These are phyloP conservation scores for Ogataea henricii DNA, from an alignment of 805 yeast species.

Conservation along the genomic window DNA sequence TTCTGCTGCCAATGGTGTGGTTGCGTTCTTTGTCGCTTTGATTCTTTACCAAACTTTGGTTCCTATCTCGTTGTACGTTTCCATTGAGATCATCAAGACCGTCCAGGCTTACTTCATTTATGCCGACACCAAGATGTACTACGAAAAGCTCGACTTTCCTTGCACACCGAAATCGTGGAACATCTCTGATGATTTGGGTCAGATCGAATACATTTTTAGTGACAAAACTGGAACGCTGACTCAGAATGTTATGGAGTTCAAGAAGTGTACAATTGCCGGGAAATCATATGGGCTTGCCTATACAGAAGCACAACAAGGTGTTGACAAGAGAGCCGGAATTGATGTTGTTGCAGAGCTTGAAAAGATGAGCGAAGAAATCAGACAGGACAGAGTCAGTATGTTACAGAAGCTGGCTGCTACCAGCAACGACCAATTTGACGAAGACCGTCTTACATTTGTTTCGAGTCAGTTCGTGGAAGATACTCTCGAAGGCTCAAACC, in stretches of 20 bases:
- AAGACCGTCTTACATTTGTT: conserved; percentile 58
- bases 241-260: conserved; percentile 81
- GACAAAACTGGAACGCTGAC: conserved; percentile 86
- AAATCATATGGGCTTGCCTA: conserved; percentile 71
- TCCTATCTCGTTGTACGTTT: conserved; percentile 77
- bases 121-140: conserved; percentile 70
- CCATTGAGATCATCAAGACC: conserved; percentile 79
- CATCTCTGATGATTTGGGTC: conserved; percentile 82
- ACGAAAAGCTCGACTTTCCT: conserved; percentile 67
- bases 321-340: conserved; percentile 63
- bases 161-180: conserved; percentile 84
- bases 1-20: conserved; percentile 64
- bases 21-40: conserved; percentile 70
- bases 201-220: conserved; percentile 77
- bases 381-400: conserved; percentile 50
- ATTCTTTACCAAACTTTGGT: conserved; percentile 76
- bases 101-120: conserved; percentile 75
- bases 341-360: conserved; percentile 54
- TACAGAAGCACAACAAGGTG: conserved; percentile 76
- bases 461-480: conserved; percentile 62
- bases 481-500: conserved; percentile 36
- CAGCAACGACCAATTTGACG: conserved; percentile 52
- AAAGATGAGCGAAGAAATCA: conserved; percentile 43
- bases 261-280: conserved; percentile 71
- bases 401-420: conserved; percentile 38